phyloP scores from a whole-genome alignment of 257 asterid species.

The Nyctanthes arbortristis region DNA sequence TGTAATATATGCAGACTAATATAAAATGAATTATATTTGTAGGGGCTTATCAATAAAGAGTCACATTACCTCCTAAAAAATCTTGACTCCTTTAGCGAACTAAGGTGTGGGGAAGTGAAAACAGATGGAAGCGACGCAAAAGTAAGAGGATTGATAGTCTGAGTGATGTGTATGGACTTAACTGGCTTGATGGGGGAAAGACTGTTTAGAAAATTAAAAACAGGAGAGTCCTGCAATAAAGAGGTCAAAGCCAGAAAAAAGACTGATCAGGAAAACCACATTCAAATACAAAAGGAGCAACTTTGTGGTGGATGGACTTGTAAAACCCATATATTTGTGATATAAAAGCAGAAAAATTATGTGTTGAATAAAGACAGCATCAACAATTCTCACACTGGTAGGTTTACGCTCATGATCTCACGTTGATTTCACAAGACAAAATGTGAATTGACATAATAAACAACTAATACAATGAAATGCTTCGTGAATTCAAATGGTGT shows the following conservation, averaged over 20 bases:
- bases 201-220: conserved; percentile 77
- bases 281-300: not conserved
- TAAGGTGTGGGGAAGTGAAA: conserved; percentile 88
- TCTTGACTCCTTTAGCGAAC: conserved; percentile 60
- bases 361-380: not conserved
- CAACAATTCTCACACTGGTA: not conserved
- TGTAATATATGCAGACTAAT: not conserved
- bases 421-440: not conserved
- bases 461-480: not conserved
- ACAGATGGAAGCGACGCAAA: conserved; percentile 70
- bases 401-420: not conserved
- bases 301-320: not conserved
- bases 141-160: conserved; percentile 70
- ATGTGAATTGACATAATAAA: not conserved
- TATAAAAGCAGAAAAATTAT: not conserved
- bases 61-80: conserved; percentile 71
- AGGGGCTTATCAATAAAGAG: not conserved
- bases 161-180: conserved; percentile 71
- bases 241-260: conserved; percentile 1
- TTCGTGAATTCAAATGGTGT: not conserved
- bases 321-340: not conserved
- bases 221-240: conserved; percentile 88
- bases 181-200: conserved; percentile 89
- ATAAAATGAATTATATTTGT: not conserved
- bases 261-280: not conserved